phyloP scores from a whole-genome alignment of 2,329 filamentous ascomycete genomes.

The Cercospora sp. region DNA sequence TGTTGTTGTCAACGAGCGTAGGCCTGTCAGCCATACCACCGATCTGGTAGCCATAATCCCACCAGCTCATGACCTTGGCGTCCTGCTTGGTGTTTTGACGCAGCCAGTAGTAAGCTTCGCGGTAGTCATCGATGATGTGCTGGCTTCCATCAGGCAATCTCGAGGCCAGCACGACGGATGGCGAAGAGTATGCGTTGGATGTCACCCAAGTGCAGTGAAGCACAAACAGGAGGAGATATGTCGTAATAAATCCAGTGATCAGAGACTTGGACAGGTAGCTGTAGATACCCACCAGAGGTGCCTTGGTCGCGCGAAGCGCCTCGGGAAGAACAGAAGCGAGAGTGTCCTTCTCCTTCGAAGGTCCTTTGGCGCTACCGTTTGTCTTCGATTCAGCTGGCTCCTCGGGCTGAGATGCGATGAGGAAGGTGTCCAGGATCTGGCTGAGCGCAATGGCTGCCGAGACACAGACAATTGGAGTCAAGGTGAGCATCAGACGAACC shows the following conservation, averaged over 20 bases:
- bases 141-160: conserved; percentile 90
- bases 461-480: conserved; percentile 95
- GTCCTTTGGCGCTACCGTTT: conserved; percentile 43
- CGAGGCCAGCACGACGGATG: conserved; percentile 92
- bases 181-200: conserved; percentile 97
- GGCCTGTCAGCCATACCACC: conserved; percentile 98
- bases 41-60: conserved; percentile 99
- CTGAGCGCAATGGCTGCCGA: conserved; percentile 87
- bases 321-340: conserved; percentile 55
- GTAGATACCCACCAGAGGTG: conserved; percentile 81
- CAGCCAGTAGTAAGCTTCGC: conserved; percentile 99
- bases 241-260: conserved; percentile 69
- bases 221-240: conserved; percentile 90
- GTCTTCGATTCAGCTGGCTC: conserved; percentile 42
- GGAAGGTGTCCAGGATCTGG: conserved; percentile 82
- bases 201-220: conserved; percentile 99
- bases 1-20: conserved; percentile 98
- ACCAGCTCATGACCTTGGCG: conserved; percentile 99
- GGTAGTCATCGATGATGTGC: conserved; percentile 98
- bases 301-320: conserved; percentile 68
- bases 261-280: conserved; percentile 73
- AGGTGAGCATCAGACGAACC: conserved; percentile 96
- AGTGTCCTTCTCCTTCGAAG: conserved; percentile 56
- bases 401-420: conserved; percentile 65
- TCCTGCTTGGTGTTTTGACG: conserved; percentile 93